A percentile compares a stretch with the other conserved stretches of the same genome.
phyloP scores from a whole-genome alignment of 257 asterid genomes.

The Solanum chaucha region DNA sequence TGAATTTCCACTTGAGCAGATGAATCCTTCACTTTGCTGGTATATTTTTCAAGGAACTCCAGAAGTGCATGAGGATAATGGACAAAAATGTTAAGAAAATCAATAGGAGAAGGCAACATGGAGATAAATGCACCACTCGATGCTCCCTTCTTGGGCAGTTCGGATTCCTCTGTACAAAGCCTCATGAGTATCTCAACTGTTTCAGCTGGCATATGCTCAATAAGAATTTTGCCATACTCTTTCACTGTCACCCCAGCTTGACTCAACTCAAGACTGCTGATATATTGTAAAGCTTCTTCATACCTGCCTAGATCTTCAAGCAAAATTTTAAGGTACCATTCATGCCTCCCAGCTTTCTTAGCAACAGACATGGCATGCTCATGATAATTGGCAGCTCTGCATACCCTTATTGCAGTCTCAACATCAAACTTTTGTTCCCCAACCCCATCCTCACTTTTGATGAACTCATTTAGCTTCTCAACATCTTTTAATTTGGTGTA shows the following conservation, averaged over 20 bases:
- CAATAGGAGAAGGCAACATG: conserved; percentile 98
- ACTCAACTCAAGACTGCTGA: conserved; percentile 82
- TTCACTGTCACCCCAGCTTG: conserved; percentile 93
- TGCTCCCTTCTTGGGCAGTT: conserved; percentile 36
- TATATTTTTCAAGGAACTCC: conserved; percentile 87
- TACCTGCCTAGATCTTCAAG: conserved; percentile 90
- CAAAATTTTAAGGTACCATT: conserved; percentile 85
- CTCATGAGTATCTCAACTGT: conserved; percentile 77
- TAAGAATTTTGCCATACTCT: conserved; percentile 88
- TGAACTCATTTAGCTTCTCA: conserved; percentile 72
- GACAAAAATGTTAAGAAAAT: conserved; percentile 78
- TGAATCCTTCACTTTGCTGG: conserved; percentile 73
- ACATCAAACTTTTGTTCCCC: conserved; percentile 87
- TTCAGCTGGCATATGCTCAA: conserved; percentile 85
- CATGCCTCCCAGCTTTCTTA: conserved; percentile 90
- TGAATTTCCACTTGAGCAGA: conserved; percentile 97
- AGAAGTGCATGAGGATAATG: conserved; percentile 78
- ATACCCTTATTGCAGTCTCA: conserved; percentile 93
- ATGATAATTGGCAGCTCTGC: conserved; percentile 94
- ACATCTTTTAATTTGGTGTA: conserved; percentile 95
- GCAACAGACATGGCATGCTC: conserved; percentile 99
- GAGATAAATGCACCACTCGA: conserved; percentile 49
- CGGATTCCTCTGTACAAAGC: conserved; percentile 91
- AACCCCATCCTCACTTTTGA: conserved; percentile 72
- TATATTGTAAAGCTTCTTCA: conserved; percentile 86